Conservation (phyloP, 2,329 filamentous ascomycete genomes). For the Diaporthe velutina region DNA sequence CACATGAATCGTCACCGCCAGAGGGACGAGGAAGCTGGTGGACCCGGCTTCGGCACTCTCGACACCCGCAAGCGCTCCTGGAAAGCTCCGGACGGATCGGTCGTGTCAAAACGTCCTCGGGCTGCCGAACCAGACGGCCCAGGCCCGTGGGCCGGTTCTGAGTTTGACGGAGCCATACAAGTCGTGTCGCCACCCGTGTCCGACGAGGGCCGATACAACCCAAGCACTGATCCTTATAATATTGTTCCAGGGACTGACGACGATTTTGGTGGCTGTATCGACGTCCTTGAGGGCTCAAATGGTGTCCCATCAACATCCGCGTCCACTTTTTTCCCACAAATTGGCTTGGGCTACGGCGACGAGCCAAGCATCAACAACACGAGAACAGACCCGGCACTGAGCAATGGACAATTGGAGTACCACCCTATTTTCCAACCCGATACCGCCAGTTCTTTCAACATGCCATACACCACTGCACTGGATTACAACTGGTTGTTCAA, state of each 20-base stretch:
- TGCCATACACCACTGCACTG: slow-evolving; percentile 72
- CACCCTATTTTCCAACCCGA: slow-evolving; percentile 71
- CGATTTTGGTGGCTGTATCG: not conserved
- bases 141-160: slow-evolving; percentile 29
- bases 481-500: slow-evolving; percentile 76
- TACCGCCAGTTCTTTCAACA: slow-evolving; percentile 74
- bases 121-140: slow-evolving; percentile 23
- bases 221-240: slow-evolving; percentile 28
- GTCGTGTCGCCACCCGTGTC: slow-evolving; percentile 37
- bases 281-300: not conserved
- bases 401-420: slow-evolving; percentile 52
- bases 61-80: slow-evolving; percentile 69
- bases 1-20: slow-evolving; percentile 68
- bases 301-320: not conserved
- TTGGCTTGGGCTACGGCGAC: not conserved
- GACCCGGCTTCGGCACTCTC: slow-evolving; percentile 61
- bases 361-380: slow-evolving; percentile 2
- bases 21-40: slow-evolving; percentile 68
- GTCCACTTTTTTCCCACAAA: not conserved
- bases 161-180: slow-evolving; percentile 18
- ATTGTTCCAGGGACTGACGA: slow-evolving; percentile 46
- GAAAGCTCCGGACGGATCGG: slow-evolving; percentile 65
- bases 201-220: slow-evolving; percentile 37
- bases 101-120: slow-evolving; percentile 59
- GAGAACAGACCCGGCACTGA: slow-evolving; percentile 42